Base-by-base conservation (phyloP, 164 flowering plant species). In the Protea cynaroides region DNA sequence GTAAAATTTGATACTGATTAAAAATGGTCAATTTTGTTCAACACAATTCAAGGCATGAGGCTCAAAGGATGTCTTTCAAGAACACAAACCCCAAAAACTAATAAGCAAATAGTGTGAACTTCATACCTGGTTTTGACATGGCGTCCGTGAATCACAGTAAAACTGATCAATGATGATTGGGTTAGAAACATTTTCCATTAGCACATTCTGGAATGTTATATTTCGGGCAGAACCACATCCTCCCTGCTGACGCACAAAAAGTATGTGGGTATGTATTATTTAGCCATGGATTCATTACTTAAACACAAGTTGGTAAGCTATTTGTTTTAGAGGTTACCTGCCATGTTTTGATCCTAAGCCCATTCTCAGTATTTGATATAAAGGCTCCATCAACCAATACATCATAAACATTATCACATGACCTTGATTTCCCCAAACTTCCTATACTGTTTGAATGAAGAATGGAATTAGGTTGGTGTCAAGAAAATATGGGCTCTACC, bases 331-430 rank as follows among this genome's bases (percentile, higher is more conserved):
- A 24, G 18, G 21, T 58, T 44, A 89, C 97, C 98, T 93, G 97
- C 98, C 98, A 92, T 66, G 97, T 92, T 74, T 95, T 92, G 74
- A 95, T 86, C 69, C 97, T 81, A 23, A 86, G 44, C 3, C 99
- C 99, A 76, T 95, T 92, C 7, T 79, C 71, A 7, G 97, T 92
- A 75, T 88, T 74, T 25, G 82, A 79, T 13, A 95, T 38, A 55
- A 74, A 65, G 36, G 84, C 90, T 58, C 80, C 80, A 67, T 86
- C 81, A 52, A 94, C 87, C 38, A 43, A 51, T 44, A 92, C 82
- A 81, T 92, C 82, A 15, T 68, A 65, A 65, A 92, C 90, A 61
- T 72, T 61, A 49, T 70, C 66, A 75, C 71, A 76, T 25, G 90
- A 59, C 59, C 81, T 69, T 25, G 56, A 70, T 58, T 84, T 83